phyloP scores from a whole-genome alignment of 441 rosid species.

The Gossypium lobatum region DNA sequence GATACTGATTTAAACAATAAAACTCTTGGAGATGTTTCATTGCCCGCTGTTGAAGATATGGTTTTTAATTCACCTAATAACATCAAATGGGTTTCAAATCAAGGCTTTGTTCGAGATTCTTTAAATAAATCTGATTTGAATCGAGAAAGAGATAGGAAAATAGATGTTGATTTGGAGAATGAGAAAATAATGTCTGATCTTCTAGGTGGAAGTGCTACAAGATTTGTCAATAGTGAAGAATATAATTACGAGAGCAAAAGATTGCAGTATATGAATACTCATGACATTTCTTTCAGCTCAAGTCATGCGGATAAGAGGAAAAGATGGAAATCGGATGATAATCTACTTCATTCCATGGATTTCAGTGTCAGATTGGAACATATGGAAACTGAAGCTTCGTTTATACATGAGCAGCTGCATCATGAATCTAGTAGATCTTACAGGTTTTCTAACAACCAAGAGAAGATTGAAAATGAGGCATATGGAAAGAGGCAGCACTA shows the following conservation, averaged over 20 bases:
- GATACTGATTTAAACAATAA: slow-evolving; percentile 18
- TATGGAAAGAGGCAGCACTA: slow-evolving; percentile 18
- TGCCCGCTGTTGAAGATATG: slow-evolving; percentile 18
- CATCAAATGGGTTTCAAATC: slow-evolving; percentile 15
- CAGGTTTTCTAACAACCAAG: slow-evolving; percentile 25
- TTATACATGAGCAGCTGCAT: slow-evolving; percentile 28
- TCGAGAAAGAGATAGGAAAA: slow-evolving; percentile 27
- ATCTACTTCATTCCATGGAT: slow-evolving; percentile 33
- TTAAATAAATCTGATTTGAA: slow-evolving; percentile 18
- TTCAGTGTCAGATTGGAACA: slow-evolving; percentile 28
- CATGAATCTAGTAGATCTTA: slow-evolving; percentile 28
- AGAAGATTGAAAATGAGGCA: slow-evolving; percentile 25
- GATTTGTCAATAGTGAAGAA: slow-evolving; percentile 24
- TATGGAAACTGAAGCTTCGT: slow-evolving; percentile 37
- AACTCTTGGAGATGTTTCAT: slow-evolving; percentile 22
- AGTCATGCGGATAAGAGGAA: slow-evolving; percentile 20
- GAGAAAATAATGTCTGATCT: slow-evolving; percentile 18
- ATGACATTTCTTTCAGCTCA: slow-evolving; percentile 19
- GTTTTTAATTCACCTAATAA: slow-evolving; percentile 9
- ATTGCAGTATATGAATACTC: slow-evolving; percentile 25
- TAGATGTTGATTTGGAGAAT: slow-evolving; percentile 18
- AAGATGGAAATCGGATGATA: slow-evolving; percentile 28
- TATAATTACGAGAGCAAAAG: slow-evolving; percentile 27
- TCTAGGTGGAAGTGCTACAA: slow-evolving; percentile 19
- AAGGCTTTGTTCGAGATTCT: slow-evolving; percentile 19